Evolutionary conservation across 257 asterid genomes (phyloP).

Genomic region (Fraxinus americana): DNA sequence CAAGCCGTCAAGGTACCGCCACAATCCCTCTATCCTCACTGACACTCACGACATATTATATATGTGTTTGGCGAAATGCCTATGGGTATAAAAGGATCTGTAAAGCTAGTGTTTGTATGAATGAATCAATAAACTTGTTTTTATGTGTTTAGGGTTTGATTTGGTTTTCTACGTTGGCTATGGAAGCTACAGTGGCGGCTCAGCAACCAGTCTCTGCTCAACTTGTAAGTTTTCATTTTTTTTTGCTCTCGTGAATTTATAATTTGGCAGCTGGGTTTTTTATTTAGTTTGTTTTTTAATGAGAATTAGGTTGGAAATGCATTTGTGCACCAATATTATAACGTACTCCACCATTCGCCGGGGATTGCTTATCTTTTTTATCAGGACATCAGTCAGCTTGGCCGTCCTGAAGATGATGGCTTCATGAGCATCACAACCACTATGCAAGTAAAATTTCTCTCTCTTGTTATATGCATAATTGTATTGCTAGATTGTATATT

Average conservation of each 20-base stretch:
- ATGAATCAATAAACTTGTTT: conserved; percentile 18
- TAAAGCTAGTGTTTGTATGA: conserved; percentile 8
- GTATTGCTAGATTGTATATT: not conserved
- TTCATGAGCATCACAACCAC: conserved; percentile 72
- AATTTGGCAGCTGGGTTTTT: conserved; percentile 16
- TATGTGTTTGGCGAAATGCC: not conserved
- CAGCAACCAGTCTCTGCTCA: conserved; percentile 61
- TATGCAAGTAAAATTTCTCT: conserved; percentile 58
- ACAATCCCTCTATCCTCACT: conserved; percentile 29
- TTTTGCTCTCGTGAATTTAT: not conserved
- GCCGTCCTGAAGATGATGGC: conserved; percentile 83
- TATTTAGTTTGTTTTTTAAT: not conserved
- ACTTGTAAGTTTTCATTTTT: conserved; percentile 48
- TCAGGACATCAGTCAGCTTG: conserved; percentile 77
- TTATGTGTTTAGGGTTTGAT: conserved; percentile 26
- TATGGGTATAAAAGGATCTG: not conserved
- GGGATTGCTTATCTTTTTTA: conserved; percentile 67
- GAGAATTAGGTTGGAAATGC: conserved; percentile 75
- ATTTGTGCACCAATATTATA: conserved; percentile 82
- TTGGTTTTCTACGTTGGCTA: conserved; percentile 49
- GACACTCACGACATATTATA: not conserved
- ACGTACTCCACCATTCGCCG: conserved; percentile 72
- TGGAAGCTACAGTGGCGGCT: conserved; percentile 44
- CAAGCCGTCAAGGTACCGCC: conserved; percentile 55
- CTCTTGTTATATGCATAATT: not conserved